phyloP scores from a whole-genome alignment of 1,139 yeast species.

The Zygosaccharomyces sapae region DNA sequence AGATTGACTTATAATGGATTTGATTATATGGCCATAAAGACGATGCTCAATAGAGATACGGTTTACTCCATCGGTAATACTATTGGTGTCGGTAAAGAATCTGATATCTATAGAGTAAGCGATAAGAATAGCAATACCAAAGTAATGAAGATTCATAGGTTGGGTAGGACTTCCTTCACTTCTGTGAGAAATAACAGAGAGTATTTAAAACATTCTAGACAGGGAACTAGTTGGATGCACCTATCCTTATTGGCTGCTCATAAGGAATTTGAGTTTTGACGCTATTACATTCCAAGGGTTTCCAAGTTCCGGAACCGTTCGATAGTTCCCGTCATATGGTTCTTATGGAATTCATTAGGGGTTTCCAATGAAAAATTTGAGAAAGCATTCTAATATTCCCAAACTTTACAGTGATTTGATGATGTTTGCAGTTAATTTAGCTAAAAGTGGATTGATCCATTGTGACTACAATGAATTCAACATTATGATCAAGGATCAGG shows the following conservation, averaged over 20 bases:
- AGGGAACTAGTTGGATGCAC: conserved; percentile 80
- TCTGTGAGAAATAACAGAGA: conserved; percentile 93
- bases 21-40: conserved; percentile 84
- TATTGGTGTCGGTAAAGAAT: conserved; percentile 96
- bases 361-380: conserved; percentile 78
- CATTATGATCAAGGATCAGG: conserved; percentile 71
- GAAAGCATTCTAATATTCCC: conserved; percentile 62
- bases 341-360: conserved; percentile 91
- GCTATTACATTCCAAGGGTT: conserved; percentile 67
- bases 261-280: conserved; percentile 88
- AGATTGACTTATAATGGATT: conserved; percentile 82
- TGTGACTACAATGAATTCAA: conserved; percentile 97
- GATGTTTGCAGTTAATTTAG: conserved; percentile 80
- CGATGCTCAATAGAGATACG: conserved; percentile 70
- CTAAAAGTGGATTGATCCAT: conserved; percentile 85
- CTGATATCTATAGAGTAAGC: conserved; percentile 87
- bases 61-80: conserved; percentile 78
- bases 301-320: conserved; percentile 81
- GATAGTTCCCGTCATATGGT: conserved; percentile 91
- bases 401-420: conserved; percentile 77
- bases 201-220: conserved; percentile 60
- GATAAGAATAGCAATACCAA: conserved; percentile 60
- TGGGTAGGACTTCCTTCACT: conserved; percentile 89
- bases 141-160: conserved; percentile 83
- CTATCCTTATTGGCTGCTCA: conserved; percentile 85